Base-by-base conservation (phyloP, 106 monocot genomes). In the Dioscorea dumetorum region DNA sequence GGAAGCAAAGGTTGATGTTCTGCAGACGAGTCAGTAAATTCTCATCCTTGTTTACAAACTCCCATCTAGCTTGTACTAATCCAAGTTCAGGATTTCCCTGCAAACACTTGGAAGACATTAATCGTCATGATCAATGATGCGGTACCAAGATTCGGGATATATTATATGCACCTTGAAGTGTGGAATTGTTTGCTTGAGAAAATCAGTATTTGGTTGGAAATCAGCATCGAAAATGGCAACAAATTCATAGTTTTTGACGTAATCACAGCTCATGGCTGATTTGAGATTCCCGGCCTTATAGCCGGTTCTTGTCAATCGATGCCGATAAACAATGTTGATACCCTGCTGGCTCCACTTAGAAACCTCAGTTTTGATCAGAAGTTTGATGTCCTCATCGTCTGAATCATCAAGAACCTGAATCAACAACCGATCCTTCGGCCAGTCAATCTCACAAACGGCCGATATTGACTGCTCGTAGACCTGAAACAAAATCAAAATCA, bases 1-100 rank as follows among this genome's bases (percentile, higher is more conserved):
- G 87, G 51, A 83, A 87, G 78, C 87, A 87, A 10, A 87, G 64
- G 49, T 87, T 87, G 67, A 87, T 83, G 70, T 87, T 83, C 52
- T 87, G 87, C 31, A 87, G 77, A 5, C 87, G 83, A 24, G 87
- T 87, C 33, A 87, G 24, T 22, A 87, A 65, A 63, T 87, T 87
- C 64, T 87, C 83, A 33, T 83, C 87, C 71, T 81, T 83, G 61
- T 87, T 87, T 22, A 87, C 80, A 50, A 83, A 87, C 32, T 51
- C 63, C 87, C 87, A 87, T n/a, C 87, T 70, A 0, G 87, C 77
- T 61, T 87, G 87, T 64, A 87, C 87, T 63, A 87, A 65, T 22
- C 83, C 87, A 31, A 87, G 67, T 58, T 83, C 83, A 23, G 87
- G 87, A 69, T 87, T 77, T 33, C 73, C 87, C 87, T 87, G 71